phyloP scores from a whole-genome alignment of 192 early-diverging fungal genomes.

The Coemansia sp. region DNA sequence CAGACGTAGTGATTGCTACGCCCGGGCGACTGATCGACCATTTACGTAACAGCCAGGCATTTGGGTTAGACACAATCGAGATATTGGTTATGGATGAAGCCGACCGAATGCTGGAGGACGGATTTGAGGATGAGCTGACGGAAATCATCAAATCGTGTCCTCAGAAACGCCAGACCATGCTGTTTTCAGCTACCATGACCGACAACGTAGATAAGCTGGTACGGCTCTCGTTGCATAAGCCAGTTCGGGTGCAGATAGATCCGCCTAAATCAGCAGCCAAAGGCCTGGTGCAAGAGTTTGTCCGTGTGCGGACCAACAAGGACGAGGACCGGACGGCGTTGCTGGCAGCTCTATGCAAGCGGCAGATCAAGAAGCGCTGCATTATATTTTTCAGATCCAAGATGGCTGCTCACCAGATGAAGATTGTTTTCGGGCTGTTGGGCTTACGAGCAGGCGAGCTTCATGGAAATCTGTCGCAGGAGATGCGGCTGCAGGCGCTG shows the following conservation, averaged over 20 bases:
- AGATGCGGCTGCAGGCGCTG: conserved; percentile 84
- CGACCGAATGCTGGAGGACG: conserved; percentile 97
- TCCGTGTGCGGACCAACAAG: conserved; percentile 80
- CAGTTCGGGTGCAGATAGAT: conserved; percentile 89
- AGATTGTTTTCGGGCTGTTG: conserved; percentile 89
- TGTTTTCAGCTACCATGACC: conserved; percentile 99
- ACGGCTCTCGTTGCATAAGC: conserved; percentile 84
- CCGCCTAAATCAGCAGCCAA: conserved; percentile 71
- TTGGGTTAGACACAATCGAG: conserved; percentile 84
- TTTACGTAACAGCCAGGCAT: conserved; percentile 86
- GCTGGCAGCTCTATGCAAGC: conserved; percentile 76
- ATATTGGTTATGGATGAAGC: conserved; percentile 99
- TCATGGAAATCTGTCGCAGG: conserved; percentile 93
- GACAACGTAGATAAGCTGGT: conserved; percentile 96
- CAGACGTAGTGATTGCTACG: conserved; percentile 95
- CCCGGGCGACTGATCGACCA: conserved; percentile 98
- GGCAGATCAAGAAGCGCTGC: conserved; percentile 72
- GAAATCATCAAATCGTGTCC: conserved; percentile 92
- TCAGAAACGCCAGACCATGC: conserved; percentile 89
- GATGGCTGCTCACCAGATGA: conserved; percentile 96
- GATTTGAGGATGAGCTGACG: conserved; percentile 91
- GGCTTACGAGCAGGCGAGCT: conserved; percentile 87
- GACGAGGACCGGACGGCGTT: conserved; percentile 87
- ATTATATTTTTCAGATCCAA: conserved; percentile 97
- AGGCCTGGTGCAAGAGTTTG: conserved; percentile 89